Evolutionary conservation across 257 asterid genomes (phyloP).

Genomic region (Solanum rostratum): DNA sequence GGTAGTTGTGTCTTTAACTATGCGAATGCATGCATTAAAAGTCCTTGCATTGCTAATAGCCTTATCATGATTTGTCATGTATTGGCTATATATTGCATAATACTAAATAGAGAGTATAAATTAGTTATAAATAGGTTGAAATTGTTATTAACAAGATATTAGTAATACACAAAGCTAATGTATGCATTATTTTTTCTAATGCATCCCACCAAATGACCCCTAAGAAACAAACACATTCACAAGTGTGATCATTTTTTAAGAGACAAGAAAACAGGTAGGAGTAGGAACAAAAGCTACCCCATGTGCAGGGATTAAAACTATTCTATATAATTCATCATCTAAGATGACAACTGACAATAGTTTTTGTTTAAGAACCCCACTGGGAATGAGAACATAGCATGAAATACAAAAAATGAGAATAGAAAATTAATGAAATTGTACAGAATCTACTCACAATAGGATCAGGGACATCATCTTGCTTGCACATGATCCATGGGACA

Average conservation of each 20-base stretch:
- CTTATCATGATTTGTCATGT: neutral
- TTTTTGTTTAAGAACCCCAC: conserved; percentile 8
- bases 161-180: neutral
- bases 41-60: neutral
- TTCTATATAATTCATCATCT: conserved; percentile 8
- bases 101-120: neutral
- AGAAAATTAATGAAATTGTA: neutral
- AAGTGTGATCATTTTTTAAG: conserved; percentile 1
- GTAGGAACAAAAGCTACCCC: conserved; percentile 13
- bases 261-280: conserved; percentile 22
- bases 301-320: conserved; percentile 30
- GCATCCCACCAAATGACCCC: neutral
- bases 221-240: neutral
- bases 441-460: conserved; percentile 53
- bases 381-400: conserved; percentile 7
- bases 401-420: conserved; percentile 1
- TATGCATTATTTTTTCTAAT: neutral
- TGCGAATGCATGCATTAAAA: neutral
- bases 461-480: conserved; percentile 98
- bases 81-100: neutral
- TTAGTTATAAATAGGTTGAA: neutral
- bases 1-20: neutral
- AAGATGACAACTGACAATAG: conserved; percentile 15
- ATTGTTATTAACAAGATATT: neutral
- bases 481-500: conserved; percentile 99